Conservation (phyloP, 2,329 filamentous ascomycete genomes). For the Cladosporium sp. region DNA sequence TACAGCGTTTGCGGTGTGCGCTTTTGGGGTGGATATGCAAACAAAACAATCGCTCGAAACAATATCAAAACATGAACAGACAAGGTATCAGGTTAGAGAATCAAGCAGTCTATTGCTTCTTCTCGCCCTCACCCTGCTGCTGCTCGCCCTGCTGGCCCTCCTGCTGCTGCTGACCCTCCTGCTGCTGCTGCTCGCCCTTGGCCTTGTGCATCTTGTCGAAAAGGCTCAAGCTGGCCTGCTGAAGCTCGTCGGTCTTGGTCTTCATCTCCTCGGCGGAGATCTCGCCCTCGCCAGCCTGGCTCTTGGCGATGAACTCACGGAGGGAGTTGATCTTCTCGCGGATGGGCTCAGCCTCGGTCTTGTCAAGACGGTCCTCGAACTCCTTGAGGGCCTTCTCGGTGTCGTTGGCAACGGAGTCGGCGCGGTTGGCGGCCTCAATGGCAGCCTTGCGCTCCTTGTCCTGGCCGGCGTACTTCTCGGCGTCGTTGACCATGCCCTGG, state of each 20-base stretch:
- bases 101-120: conserved; percentile 55
- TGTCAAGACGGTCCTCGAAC: conserved; percentile 92
- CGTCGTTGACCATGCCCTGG: conserved; percentile 94
- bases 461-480: conserved; percentile 89
- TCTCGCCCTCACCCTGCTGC: conserved; percentile 58
- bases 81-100: conserved; percentile 5
- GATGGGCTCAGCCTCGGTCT: conserved; percentile 88
- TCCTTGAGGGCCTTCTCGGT: conserved; percentile 98
- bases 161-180: conserved; percentile 48
- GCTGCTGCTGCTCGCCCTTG: conserved; percentile 51
- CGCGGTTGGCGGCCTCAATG: conserved; percentile 95
- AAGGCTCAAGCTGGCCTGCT: conserved; percentile 89
- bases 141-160: conserved; percentile 30
- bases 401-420: conserved; percentile 93
- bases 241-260: conserved; percentile 97
- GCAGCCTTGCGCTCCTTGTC: conserved; percentile 96
- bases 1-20: conserved; percentile 4
- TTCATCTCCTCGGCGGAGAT: conserved; percentile 90
- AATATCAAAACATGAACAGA: conserved; percentile 4
- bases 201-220: conserved; percentile 99
- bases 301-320: conserved; percentile 78
- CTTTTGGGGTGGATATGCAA: conserved; percentile 10
- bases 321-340: conserved; percentile 93
- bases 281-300: conserved; percentile 82
- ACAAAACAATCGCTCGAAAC: conserved; percentile 10